Conservation (phyloP, 345 rosid species). For the Corymbia maculata region DNA sequence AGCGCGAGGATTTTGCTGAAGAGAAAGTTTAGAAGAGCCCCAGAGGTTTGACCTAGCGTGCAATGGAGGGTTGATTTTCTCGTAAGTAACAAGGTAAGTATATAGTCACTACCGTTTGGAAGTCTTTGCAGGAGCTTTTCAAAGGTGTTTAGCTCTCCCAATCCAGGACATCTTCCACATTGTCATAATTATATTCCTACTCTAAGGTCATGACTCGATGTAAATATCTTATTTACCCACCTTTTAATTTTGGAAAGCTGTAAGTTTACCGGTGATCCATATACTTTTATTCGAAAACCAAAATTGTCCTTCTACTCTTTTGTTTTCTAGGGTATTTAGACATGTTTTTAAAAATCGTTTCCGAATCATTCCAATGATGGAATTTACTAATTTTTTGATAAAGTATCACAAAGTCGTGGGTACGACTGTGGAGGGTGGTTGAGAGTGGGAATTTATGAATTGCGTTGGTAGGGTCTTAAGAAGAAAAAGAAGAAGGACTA, state of each 20-base stretch:
- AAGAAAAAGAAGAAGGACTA: neutral
- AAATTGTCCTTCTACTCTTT: neutral
- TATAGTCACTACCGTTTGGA: neutral
- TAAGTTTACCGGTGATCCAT: neutral
- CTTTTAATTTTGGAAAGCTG: neutral
- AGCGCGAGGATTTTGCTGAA: neutral
- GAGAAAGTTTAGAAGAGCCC: neutral
- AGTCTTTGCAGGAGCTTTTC: neutral
- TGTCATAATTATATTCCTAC: neutral
- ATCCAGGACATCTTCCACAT: neutral
- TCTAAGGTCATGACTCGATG: neutral
- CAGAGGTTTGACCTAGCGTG: neutral
- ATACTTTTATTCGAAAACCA: neutral
- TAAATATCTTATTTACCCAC: neutral
- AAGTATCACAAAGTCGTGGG: neutral
- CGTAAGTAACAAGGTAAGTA: neutral
- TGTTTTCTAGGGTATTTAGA: neutral
- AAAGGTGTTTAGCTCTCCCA: neutral
- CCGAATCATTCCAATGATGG: fast-evolving
- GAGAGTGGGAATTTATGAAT: neutral
- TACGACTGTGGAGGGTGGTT: neutral
- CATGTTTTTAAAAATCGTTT: neutral
- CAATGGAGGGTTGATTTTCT: neutral
- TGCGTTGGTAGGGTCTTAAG: neutral
- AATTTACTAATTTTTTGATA: neutral